These are phyloP conservation scores for Heterobasidion annosum DNA, from an alignment of 1,284 basidiomycete genomes.

Conservation along the genomic window DNA sequence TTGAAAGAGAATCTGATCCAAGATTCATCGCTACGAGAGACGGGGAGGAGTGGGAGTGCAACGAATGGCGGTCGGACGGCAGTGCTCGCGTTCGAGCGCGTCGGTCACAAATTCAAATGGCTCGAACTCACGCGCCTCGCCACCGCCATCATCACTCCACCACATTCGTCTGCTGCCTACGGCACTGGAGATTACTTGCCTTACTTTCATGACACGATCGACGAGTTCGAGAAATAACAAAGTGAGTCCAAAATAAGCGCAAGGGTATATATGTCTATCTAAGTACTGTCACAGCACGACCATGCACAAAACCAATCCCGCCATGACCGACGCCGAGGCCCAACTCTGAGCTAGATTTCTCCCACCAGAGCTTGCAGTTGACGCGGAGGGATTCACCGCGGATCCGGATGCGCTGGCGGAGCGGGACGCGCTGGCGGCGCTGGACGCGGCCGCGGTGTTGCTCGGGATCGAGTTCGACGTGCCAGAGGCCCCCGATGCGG, in stretches of 20 bases:
- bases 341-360: neutral
- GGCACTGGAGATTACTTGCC: too few relatives aligned
- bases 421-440: neutral
- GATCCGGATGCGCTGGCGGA: neutral
- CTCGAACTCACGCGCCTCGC: too few relatives aligned
- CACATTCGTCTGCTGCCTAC: too few relatives aligned
- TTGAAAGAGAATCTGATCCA: neutral
- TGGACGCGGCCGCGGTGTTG: neutral
- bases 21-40: too few relatives aligned
- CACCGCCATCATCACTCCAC: too few relatives aligned
- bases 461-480: neutral
- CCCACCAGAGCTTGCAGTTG: neutral
- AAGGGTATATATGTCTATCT: too few relatives aligned
- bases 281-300: neutral
- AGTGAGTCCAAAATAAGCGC: too few relatives aligned
- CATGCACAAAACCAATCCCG: neutral
- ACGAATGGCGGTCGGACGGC: neutral
- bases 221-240: too few relatives aligned
- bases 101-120: neutral
- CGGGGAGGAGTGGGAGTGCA: too few relatives aligned
- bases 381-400: neutral
- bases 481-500: neutral
- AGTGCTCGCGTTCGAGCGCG: neutral
- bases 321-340: neutral
- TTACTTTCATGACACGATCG: too few relatives aligned